Base-by-base conservation (phyloP, 2,329 filamentous ascomycete species). In the Colletotrichum chrysophilum region DNA sequence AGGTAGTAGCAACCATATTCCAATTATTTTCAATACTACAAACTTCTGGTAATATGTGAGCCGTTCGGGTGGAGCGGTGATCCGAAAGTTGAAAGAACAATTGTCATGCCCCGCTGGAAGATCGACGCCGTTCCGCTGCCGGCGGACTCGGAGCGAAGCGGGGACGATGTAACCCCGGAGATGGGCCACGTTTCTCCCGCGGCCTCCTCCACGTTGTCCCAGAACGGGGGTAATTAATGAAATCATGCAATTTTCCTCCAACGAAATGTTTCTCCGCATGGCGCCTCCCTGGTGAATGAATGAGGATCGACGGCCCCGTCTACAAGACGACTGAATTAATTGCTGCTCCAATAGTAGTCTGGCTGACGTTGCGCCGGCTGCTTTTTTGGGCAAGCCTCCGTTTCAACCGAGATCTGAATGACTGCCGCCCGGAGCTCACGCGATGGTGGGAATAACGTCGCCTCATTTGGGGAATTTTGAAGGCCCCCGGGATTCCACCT, bases 191-290 rank as follows among this genome's bases (percentile, higher is more conserved):
- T 34, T 26, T 13, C 36, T n/a, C 61, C 30, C 30, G 38, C 36
- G 26, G 43, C 3, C 43, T 56, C 48, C 71, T 66, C 71, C 66
- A 60, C 58, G 26, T 38, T 28, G 13, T n/a, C 34, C 16, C 12
- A 24, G 28, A 18, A 52, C 52, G 43, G 10, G 56, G 48, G 13
- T 14, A 5, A 18, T 24, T 9, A 58, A 36, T 34, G 58, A 18
- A 34, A 30, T 52, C 60, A 16, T 30, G 61, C 52, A 66, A 75
- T 71, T 71, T 75, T 66, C 72, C 68, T 71, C 68, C 72, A 75
- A 75, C 72, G 32, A 62, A 30, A 56, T 38, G 43, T 66, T 71
- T 71, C 71, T 75, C 72, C 72, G 72, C 72, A 61, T 8, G 14
- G 30, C 24, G 12, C 16, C 43, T 28, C 67, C 28, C 24, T 36